Evolutionary conservation across 176 grass and related monocot species (phyloP).

Genomic region (Cenchrus americanus): DNA sequence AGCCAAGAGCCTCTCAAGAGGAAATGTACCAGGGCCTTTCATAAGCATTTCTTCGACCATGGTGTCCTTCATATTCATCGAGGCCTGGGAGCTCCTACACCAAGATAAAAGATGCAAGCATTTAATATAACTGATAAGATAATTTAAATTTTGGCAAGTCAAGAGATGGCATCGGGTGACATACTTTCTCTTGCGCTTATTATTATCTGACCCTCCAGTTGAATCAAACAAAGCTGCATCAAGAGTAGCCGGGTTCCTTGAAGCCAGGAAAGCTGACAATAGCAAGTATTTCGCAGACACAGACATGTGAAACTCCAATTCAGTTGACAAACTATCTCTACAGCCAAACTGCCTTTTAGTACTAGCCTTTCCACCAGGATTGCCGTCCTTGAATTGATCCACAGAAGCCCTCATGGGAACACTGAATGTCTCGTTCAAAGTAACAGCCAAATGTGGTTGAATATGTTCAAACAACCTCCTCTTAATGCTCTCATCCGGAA

Average conservation of each 20-base stretch:
- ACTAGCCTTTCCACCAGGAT: constrained; percentile 44
- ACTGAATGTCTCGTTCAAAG: constrained; percentile 81
- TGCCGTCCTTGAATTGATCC: constrained; percentile 37
- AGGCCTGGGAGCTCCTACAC: constrained; percentile 72
- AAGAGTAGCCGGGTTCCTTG: constrained; percentile 82
- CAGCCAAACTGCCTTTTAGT: constrained; percentile 54
- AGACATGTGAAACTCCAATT: constrained; percentile 94
- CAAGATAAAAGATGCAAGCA: constrained; percentile 32
- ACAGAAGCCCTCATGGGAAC: constrained; percentile 56
- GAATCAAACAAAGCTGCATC: constrained; percentile 95
- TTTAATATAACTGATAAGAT: not conserved
- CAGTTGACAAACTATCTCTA: constrained; percentile 43
- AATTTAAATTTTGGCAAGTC: not conserved
- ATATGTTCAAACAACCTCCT: constrained; percentile 79
- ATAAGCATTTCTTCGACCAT: constrained; percentile 79
- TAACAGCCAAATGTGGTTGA: constrained; percentile 72
- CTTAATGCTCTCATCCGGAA: constrained; percentile 68
- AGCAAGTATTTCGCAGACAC: constrained; percentile 86
- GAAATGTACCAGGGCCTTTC: constrained; percentile 92
- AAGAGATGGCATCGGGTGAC: not conserved
- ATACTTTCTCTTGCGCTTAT: constrained; percentile 87
- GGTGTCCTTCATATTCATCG: constrained; percentile 61
- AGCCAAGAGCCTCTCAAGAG: constrained; percentile 91
- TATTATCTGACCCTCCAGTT: constrained; percentile 69
- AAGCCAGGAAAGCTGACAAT: constrained; percentile 90